Evolutionary conservation across 2,329 filamentous ascomycete species (phyloP).

Genomic region (Fusarium lyarnte): DNA sequence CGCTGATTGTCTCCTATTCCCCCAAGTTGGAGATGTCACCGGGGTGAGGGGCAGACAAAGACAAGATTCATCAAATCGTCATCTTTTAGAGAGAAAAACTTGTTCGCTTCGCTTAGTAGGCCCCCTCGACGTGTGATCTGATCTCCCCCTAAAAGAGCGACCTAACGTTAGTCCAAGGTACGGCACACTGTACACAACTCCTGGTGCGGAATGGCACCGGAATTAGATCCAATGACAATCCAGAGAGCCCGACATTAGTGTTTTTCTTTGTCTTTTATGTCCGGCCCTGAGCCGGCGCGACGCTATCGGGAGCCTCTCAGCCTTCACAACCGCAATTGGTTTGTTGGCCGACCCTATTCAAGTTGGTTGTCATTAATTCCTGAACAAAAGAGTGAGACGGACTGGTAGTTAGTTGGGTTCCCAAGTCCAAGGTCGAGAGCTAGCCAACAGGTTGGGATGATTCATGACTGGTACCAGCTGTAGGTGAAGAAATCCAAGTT

Average conservation of each 20-base stretch:
- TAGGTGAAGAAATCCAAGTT: constrained; percentile 20
- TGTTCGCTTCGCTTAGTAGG: constrained; percentile 2
- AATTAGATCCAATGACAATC: background rate
- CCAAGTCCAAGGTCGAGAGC: constrained; percentile 4
- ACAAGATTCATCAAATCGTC: constrained; percentile 24
- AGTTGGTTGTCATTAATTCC: background rate
- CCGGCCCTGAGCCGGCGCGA: constrained; percentile 26
- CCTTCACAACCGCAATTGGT: constrained; percentile 13
- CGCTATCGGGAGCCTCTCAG: constrained; percentile 22
- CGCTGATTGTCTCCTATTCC: constrained; percentile 20
- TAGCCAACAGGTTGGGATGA: constrained; percentile 3
- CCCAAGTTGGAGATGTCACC: constrained; percentile 6
- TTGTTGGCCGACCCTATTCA: constrained; percentile 2
- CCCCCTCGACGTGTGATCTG: background rate
- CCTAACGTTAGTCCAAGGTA: constrained; percentile 7
- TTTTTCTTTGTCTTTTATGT: constrained; percentile 12
- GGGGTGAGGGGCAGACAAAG: constrained; percentile 3
- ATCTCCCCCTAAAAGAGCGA: constrained; percentile 4
- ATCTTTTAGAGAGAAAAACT: constrained; percentile 12
- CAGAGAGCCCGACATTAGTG: constrained; percentile 1
- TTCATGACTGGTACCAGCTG: constrained; percentile 14
- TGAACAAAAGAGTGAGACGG: background rate
- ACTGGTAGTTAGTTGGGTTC: background rate
- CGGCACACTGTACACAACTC: background rate
- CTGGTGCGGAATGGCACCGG: background rate